Percentiles rank a stretch among this genome's conserved stretches.
Evolutionary conservation across 148 eudicot genomes (phyloP).

Genomic region (Selenicereus undatus): DNA sequence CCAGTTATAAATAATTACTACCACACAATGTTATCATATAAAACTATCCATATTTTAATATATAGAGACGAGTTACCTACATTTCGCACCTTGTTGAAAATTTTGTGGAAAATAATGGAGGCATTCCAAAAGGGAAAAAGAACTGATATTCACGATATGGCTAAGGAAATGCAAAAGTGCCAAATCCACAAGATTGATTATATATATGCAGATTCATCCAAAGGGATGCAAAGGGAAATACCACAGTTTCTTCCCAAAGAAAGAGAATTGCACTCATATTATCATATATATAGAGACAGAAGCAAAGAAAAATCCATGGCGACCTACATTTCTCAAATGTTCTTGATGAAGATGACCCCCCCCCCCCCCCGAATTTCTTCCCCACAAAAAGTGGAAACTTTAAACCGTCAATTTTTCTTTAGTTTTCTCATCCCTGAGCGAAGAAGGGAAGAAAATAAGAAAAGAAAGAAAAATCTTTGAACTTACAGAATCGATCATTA

Average conservation of each 20-base stretch:
- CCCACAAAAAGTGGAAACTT: background rate
- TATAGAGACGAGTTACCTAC: too few relatives aligned
- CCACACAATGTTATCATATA: too few relatives aligned
- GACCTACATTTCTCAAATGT: constrained; percentile 14
- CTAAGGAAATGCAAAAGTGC: background rate
- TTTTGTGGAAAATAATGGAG: too few relatives aligned
- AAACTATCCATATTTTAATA: too few relatives aligned
- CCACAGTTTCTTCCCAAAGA: background rate
- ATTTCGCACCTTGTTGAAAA: too few relatives aligned
- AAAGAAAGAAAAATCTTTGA: too few relatives aligned
- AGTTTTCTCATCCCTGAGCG: too few relatives aligned
- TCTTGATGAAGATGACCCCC: too few relatives aligned
- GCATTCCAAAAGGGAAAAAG: too few relatives aligned
- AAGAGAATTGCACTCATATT: background rate
- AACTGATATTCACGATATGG: background rate
- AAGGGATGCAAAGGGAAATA: background rate
- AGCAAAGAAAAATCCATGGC: constrained; percentile 8
- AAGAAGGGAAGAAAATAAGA: too few relatives aligned
- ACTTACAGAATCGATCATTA: background rate
- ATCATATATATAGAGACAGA: background rate
- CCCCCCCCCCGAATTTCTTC: background rate
- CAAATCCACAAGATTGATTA: background rate
- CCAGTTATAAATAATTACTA: too few relatives aligned
- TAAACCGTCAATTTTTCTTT: background rate
- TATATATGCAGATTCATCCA: too few relatives aligned